phyloP scores from a whole-genome alignment of 495 filamentous ascomycete genomes.

The Pseudotulostoma volvatum region DNA sequence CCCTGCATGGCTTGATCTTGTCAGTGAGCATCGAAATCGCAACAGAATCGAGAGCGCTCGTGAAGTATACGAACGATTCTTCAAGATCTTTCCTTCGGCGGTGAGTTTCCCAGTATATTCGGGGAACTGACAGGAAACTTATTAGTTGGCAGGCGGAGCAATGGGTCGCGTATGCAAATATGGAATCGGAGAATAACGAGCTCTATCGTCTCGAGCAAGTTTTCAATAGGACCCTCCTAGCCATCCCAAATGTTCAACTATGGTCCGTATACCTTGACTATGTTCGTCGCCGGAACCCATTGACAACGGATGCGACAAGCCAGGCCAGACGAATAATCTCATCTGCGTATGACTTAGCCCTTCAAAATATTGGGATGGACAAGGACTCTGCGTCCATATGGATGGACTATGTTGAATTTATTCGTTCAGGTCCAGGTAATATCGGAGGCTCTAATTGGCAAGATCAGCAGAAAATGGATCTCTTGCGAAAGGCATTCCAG shows the following conservation, averaged over 20 bases:
- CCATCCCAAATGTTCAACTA: conserved; percentile 61
- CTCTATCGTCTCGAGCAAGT: conserved; percentile 62
- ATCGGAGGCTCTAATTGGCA: conserved; percentile 82
- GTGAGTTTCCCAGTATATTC: conserved; percentile 43
- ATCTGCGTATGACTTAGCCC: conserved; percentile 76
- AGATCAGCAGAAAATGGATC: conserved; percentile 94
- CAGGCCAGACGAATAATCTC: conserved; percentile 57
- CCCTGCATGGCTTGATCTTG: conserved; percentile 74
- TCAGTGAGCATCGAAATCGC: conserved; percentile 67
- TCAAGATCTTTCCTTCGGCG: conserved; percentile 72
- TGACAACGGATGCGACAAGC: conserved; percentile 63
- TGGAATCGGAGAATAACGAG: conserved; percentile 76
- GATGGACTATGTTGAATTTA: conserved; percentile 83
- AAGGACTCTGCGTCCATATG: conserved; percentile 82
- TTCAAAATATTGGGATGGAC: conserved; percentile 81
- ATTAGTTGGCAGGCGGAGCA: conserved; percentile 52
- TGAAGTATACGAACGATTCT: conserved; percentile 66
- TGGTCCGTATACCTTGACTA: conserved; percentile 95
- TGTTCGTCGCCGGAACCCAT: conserved; percentile 74
- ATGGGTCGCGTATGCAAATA: conserved; percentile 69
- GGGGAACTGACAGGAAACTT: conserved; percentile 3
- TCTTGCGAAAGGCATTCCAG: conserved; percentile 79
- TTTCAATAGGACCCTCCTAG: conserved; percentile 56
- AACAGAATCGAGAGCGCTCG: conserved; percentile 70
- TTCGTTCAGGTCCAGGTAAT: conserved; percentile 68